These are phyloP conservation scores for sunflower (Helianthus annuus) DNA, from an alignment of 129 eudicot genomes.

Conservation along the genomic window DNA sequence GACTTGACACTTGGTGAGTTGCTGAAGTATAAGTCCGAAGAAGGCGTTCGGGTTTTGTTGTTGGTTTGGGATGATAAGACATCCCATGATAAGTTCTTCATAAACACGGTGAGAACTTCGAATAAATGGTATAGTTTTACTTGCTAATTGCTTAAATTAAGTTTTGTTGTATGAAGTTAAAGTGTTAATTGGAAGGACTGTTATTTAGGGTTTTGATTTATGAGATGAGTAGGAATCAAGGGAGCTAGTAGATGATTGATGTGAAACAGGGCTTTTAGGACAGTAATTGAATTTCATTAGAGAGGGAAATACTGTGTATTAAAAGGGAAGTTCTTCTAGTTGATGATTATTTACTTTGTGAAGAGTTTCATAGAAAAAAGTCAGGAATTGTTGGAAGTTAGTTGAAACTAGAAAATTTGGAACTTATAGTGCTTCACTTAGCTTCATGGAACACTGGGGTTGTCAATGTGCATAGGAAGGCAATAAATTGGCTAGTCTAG, in stretches of 20 bases:
- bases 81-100: conserved; percentile 59
- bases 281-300: conserved; percentile 9
- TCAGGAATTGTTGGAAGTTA: neutral
- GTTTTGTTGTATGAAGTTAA: neutral
- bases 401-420: conserved; percentile 6
- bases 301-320: neutral
- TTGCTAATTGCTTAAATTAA: neutral
- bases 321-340: neutral
- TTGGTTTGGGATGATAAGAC: conserved; percentile 96
- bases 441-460: conserved; percentile 5
- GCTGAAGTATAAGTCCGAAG: conserved; percentile 83
- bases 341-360: neutral
- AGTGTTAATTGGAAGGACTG: neutral
- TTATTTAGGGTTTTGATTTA: conserved; percentile 7
- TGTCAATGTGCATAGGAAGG: conserved; percentile 1
- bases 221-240: conserved; percentile 7
- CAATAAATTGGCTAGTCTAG: conserved; percentile 1
- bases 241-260: conserved; percentile 3
- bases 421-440: conserved; percentile 8
- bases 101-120: conserved; percentile 60
- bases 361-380: neutral
- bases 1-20: conserved; percentile 78
- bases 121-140: conserved; percentile 19
- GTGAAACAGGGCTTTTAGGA: neutral
- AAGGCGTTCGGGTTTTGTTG: conserved; percentile 88